phyloP scores from a whole-genome alignment of 768 basidiomycete genomes.

The Lactifluus rugatus region DNA sequence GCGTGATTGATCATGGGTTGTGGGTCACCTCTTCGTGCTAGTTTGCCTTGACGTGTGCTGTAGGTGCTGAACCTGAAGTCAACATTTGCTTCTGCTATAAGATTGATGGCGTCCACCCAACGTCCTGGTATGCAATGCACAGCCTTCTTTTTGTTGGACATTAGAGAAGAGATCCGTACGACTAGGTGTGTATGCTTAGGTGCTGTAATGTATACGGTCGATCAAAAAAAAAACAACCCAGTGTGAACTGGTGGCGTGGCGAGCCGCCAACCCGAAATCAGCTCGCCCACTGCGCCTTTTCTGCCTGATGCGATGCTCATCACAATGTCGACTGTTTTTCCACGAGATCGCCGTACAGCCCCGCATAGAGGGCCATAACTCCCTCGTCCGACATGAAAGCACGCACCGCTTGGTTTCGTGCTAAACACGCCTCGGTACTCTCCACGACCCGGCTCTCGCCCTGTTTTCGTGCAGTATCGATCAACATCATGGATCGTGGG shows the following conservation, averaged over 20 bases:
- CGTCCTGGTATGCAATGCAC: neutral
- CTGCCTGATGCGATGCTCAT: neutral
- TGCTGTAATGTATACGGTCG: neutral
- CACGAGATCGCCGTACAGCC: conserved; percentile 6
- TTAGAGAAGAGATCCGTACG: neutral
- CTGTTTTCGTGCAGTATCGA: conserved; percentile 27
- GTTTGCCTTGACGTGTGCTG: no score
- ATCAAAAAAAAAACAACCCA: neutral
- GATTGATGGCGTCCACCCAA: no score
- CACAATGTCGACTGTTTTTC: neutral
- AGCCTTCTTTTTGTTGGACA: neutral
- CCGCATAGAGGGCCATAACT: conserved; percentile 1
- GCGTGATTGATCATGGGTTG: no score
- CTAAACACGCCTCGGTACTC: conserved; percentile 26
- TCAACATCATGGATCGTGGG: conserved; percentile 29
- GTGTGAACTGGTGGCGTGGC: neutral
- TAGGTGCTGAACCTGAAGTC: no score
- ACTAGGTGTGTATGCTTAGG: neutral
- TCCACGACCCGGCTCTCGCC: conserved; percentile 30
- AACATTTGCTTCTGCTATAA: no score
- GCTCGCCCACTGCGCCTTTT: neutral
- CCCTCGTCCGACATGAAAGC: conserved; percentile 16
- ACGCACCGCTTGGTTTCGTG: conserved; percentile 24
- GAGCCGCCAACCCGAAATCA: neutral
- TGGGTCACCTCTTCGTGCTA: no score